Percentiles rank a stretch among this genome's conserved stretches.
These are phyloP conservation scores for Diaporthe vaccinii DNA, from an alignment of 2,329 filamentous ascomycete species.

Conservation along the genomic window DNA sequence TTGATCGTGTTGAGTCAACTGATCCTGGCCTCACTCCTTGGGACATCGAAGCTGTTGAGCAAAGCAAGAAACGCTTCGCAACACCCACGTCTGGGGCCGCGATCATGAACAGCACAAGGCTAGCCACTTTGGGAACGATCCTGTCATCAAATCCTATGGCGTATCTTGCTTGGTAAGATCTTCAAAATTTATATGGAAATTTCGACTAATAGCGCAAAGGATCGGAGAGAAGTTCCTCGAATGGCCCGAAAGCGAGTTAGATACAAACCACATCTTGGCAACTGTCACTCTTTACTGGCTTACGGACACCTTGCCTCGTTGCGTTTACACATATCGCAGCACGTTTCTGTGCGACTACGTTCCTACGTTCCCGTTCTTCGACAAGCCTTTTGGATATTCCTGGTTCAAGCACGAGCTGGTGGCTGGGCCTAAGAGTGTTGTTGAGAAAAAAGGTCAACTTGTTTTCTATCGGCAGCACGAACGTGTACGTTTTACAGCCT, in stretches of 20 bases:
- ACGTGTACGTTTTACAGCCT: neutral
- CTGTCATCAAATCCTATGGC: conserved; percentile 67
- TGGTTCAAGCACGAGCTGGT: conserved; percentile 57
- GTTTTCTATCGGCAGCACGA: conserved; percentile 33
- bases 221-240: conserved; percentile 69
- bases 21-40: neutral
- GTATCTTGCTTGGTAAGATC: conserved; percentile 61
- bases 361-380: neutral
- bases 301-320: conserved; percentile 60
- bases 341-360: conserved; percentile 29
- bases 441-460: conserved; percentile 43
- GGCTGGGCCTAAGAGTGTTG: conserved; percentile 53
- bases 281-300: conserved; percentile 68
- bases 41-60: neutral
- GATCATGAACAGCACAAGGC: conserved; percentile 62
- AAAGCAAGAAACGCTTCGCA: neutral
- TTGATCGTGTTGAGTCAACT: neutral
- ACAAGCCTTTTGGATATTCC: conserved; percentile 62
- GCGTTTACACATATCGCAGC: conserved; percentile 63
- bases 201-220: conserved; percentile 34
- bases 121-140: conserved; percentile 68
- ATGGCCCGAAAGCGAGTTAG: conserved; percentile 59
- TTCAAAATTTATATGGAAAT: too few relatives aligned
- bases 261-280: conserved; percentile 61
- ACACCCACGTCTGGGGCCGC: neutral